Evolutionary conservation across 306 rosid genomes (phyloP).

Genomic region (Dryas drummondii): DNA sequence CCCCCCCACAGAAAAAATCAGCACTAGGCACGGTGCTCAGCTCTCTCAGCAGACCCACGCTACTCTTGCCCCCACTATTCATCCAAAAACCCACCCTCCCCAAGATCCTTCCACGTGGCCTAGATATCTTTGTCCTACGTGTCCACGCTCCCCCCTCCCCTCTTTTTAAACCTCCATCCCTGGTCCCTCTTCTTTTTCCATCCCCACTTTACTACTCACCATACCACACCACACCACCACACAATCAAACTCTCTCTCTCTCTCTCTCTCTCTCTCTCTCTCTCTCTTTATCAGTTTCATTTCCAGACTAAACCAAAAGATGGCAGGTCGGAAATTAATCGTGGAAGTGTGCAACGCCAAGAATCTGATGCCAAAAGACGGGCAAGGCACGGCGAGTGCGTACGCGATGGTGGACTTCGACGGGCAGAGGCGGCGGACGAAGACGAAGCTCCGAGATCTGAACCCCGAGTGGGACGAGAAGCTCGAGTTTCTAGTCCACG

Average conservation of each 20-base stretch:
- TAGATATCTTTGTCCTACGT: slow-evolving; percentile 20
- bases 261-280: background rate
- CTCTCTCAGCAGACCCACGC: slow-evolving; percentile 20
- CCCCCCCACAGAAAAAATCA: background rate
- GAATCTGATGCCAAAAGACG: slow-evolving; percentile 92
- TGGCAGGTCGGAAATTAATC: slow-evolving; percentile 71
- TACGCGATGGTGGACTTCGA: slow-evolving; percentile 87
- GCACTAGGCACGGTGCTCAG: slow-evolving; percentile 43
- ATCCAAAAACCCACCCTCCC: background rate
- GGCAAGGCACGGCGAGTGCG: slow-evolving; percentile 95
- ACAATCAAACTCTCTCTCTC: background rate
- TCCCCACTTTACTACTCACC: background rate
- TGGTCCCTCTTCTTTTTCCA: background rate
- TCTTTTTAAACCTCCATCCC: slow-evolving; percentile 15
- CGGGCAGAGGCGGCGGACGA: slow-evolving; percentile 77
- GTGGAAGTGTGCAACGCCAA: slow-evolving; percentile 79
- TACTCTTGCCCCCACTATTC: background rate
- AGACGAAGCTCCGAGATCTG: slow-evolving; percentile 71
- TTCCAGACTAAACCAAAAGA: slow-evolving; percentile 1
- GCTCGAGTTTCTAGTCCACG: slow-evolving; percentile 64
- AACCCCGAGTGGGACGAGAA: slow-evolving; percentile 92
- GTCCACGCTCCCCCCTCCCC: slow-evolving; percentile 53
- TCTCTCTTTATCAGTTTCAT: background rate
- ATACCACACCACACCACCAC: background rate
- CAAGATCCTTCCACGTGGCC: slow-evolving; percentile 40